Conservation (phyloP, 805 yeast species). For the Lipomyces spencermartinsiae region DNA sequence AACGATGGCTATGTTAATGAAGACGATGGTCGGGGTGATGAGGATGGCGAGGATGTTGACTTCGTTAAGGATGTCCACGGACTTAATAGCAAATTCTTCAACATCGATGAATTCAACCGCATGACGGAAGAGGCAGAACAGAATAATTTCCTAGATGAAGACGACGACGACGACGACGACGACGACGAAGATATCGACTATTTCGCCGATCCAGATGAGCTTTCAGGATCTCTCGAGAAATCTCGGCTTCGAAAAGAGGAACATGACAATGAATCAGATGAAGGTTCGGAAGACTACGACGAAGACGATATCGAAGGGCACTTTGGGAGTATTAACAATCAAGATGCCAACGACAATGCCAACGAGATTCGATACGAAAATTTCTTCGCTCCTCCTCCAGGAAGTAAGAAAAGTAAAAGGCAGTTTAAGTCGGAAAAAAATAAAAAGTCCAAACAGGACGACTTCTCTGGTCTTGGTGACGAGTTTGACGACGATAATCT, state of each 20-base stretch:
- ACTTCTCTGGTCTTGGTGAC: constrained; percentile 40
- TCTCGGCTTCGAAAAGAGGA: background rate
- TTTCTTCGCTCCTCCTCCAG: constrained; percentile 49
- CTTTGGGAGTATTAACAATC: constrained; percentile 27
- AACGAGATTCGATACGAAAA: constrained; percentile 48
- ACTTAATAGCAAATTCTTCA: constrained; percentile 82
- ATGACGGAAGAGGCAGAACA: constrained; percentile 59
- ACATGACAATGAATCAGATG: constrained; percentile 2
- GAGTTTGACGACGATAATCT: constrained; percentile 41
- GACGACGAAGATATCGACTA: constrained; percentile 57
- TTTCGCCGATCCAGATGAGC: constrained; percentile 46
- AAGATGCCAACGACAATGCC: constrained; percentile 33
- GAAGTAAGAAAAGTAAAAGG: constrained; percentile 22
- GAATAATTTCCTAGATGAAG: constrained; percentile 41
- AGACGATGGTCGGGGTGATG: constrained; percentile 42
- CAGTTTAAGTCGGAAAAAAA: constrained; percentile 10
- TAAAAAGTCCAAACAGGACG: constrained; percentile 27
- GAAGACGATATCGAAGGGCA: constrained; percentile 51
- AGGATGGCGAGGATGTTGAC: constrained; percentile 42
- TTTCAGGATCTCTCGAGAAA: constrained; percentile 10
- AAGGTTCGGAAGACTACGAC: constrained; percentile 40
- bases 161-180: constrained; percentile 52
- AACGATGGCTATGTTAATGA: constrained; percentile 25
- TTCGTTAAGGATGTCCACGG: constrained; percentile 61
- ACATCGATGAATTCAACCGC: constrained; percentile 81